These are phyloP conservation scores for Colletotrichum camelliae DNA, from an alignment of 2,329 filamentous ascomycete species.

Conservation along the genomic window DNA sequence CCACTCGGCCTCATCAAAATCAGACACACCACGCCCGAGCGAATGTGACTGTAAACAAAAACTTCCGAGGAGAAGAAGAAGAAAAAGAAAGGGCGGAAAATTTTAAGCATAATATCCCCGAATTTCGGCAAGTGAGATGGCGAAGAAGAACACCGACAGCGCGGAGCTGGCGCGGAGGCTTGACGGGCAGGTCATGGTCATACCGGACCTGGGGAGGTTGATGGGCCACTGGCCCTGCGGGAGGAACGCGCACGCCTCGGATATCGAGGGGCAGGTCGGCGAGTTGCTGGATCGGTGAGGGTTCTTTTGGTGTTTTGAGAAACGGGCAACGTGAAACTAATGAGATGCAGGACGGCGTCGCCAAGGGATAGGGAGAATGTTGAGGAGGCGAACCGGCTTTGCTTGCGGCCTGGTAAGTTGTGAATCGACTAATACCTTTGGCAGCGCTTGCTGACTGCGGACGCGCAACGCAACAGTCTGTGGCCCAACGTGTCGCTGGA, in stretches of 20 bases:
- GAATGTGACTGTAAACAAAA: neutral
- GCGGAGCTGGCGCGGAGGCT: slow-evolving; percentile 7
- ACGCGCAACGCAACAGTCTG: neutral
- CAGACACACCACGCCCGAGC: neutral
- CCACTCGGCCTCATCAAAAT: neutral
- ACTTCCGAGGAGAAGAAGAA: neutral
- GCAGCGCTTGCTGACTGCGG: neutral
- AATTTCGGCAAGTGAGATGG: neutral
- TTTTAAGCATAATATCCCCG: neutral
- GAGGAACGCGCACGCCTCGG: neutral
- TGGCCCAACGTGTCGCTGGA: slow-evolving; percentile 5
- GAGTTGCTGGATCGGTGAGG: neutral
- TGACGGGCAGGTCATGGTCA: slow-evolving; percentile 3
- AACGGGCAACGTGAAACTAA: neutral
- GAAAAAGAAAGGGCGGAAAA: neutral
- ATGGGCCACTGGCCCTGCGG: slow-evolving; percentile 16
- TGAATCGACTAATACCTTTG: neutral
- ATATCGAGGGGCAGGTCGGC: neutral
- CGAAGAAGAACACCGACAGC: neutral
- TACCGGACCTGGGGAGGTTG: slow-evolving; percentile 7
- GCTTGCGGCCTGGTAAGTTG: slow-evolving; percentile 10
- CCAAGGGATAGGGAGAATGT: neutral
- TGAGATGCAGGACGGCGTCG: neutral
- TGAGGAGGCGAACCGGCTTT: slow-evolving; percentile 8
- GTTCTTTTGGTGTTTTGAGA: neutral